Percentiles rank a stretch among this genome's conserved stretches.
Evolutionary conservation across 176 grass and related monocot species (phyloP).

Genomic region (Cymbopogon citratus): DNA sequence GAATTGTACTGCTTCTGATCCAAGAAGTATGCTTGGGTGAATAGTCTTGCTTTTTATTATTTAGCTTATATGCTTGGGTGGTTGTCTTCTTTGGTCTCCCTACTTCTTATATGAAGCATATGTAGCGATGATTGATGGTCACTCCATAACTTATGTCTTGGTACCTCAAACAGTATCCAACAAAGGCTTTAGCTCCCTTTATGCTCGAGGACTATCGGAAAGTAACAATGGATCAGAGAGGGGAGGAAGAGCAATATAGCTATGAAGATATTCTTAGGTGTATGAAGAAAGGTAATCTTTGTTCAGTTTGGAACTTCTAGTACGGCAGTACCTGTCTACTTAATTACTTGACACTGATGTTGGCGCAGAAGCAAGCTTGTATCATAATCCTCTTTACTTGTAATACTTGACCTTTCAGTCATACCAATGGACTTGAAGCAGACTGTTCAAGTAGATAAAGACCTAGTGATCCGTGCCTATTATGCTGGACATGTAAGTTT

Average conservation of each 20-base stretch:
- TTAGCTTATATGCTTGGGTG: background rate
- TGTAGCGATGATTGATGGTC: background rate
- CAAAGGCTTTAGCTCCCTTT: conserved; percentile 91
- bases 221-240: conserved; percentile 71
- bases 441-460: conserved; percentile 83
- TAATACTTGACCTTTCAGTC: conserved; percentile 45
- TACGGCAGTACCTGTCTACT: conserved; percentile 12
- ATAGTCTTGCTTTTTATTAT: background rate
- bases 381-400: conserved; percentile 13
- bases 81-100: background rate
- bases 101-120: conserved; percentile 1
- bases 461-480: conserved; percentile 85
- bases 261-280: conserved; percentile 65
- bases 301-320: conserved; percentile 7
- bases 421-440: conserved; percentile 88
- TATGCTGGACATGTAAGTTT: conserved; percentile 93
- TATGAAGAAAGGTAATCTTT: conserved; percentile 75
- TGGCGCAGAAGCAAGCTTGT: background rate
- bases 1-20: background rate
- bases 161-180: conserved; percentile 75
- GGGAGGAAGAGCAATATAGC: conserved; percentile 74
- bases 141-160: conserved; percentile 16
- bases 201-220: conserved; percentile 96
- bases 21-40: background rate
- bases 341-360: background rate